phyloP scores from a whole-genome alignment of 331 rosid genomes.

The Telfairia occidentalis region DNA sequence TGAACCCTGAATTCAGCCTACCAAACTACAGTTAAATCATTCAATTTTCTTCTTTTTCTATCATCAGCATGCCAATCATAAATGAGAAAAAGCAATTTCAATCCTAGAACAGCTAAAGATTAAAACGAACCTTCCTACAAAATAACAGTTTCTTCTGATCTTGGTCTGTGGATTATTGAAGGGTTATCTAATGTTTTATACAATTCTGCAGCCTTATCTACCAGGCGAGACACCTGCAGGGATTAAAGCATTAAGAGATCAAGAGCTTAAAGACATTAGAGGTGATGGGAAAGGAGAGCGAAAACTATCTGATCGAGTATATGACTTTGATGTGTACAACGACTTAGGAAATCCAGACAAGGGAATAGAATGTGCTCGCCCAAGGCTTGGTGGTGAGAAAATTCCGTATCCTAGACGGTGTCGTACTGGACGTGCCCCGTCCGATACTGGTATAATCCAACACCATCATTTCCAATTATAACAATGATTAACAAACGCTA shows the following conservation, averaged over 20 bases:
- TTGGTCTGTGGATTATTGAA: neutral
- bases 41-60: neutral
- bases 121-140: neutral
- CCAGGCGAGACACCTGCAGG: conserved; percentile 83
- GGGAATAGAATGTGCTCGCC: conserved; percentile 53
- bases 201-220: conserved; percentile 58
- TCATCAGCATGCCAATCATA: neutral
- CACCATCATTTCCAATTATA: neutral
- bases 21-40: neutral
- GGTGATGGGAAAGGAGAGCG: conserved; percentile 75
- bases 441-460: conserved; percentile 36
- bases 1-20: conserved; percentile 4
- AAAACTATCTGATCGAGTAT: conserved; percentile 55
- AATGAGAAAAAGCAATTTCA: neutral
- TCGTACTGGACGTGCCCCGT: conserved; percentile 78
- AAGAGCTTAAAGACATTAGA: conserved; percentile 47
- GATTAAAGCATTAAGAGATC: conserved; percentile 51
- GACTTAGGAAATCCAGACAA: conserved; percentile 88
- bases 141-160: neutral
- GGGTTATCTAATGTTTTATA: neutral
- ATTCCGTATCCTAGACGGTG: conserved; percentile 86
- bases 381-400: conserved; percentile 49
- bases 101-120: neutral
- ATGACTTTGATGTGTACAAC: conserved; percentile 69
- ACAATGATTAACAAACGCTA: neutral